A percentile compares a stretch with the other conserved stretches of the same genome.
Conservation (phyloP, 2,329 filamentous ascomycete species). For the Colletotrichum liriopes region DNA sequence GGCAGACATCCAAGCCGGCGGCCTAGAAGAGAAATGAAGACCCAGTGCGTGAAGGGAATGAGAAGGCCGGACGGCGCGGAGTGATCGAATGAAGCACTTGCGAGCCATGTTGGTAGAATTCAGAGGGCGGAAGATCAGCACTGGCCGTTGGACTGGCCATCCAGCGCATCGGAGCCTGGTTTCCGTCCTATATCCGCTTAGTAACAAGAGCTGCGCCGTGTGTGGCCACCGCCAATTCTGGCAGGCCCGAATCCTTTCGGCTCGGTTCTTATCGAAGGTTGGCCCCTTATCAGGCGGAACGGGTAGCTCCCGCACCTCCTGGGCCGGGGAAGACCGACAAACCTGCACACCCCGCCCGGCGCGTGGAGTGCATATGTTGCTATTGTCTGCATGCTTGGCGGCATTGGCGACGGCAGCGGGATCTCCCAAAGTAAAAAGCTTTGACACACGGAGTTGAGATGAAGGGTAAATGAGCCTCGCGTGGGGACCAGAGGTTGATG, state of each 20-base stretch:
- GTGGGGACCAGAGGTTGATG: neutral
- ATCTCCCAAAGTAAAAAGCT: constrained; percentile 21
- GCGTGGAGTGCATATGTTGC: constrained; percentile 10
- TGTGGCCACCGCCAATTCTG: neutral
- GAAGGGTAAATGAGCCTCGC: constrained; percentile 5
- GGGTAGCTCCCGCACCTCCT: constrained; percentile 21
- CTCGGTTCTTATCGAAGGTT: constrained; percentile 24
- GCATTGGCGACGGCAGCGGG: neutral
- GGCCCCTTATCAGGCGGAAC: constrained; percentile 35
- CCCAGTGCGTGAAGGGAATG: neutral
- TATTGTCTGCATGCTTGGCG: constrained; percentile 23
- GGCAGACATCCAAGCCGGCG: neutral
- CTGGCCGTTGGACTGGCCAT: constrained; percentile 17
- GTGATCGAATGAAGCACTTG: constrained; percentile 25
- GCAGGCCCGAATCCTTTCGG: constrained; percentile 15
- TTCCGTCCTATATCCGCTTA: constrained; percentile 30
- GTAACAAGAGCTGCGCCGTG: constrained; percentile 1
- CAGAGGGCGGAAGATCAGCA: constrained; percentile 28
- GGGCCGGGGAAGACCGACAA: neutral
- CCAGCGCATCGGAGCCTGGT: constrained; percentile 1
- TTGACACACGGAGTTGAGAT: constrained; percentile 9
- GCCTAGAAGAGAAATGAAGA: neutral
- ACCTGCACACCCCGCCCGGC: neutral
- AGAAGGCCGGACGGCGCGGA: neutral
- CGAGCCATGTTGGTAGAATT: neutral